Evolutionary conservation across 257 asterid genomes (phyloP).

Genomic region (Solanum rostratum): DNA sequence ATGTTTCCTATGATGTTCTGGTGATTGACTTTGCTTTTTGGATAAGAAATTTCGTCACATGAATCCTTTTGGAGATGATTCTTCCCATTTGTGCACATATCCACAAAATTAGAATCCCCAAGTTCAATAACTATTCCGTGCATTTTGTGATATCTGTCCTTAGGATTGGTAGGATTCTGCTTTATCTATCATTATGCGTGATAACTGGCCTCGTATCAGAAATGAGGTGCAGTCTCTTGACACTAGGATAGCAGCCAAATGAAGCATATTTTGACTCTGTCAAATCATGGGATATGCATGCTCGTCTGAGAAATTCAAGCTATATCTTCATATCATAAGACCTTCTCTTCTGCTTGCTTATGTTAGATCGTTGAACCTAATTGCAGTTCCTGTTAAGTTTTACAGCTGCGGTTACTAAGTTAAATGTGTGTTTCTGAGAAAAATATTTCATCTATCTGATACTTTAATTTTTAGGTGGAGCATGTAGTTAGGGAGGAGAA

Average conservation of each 20-base stretch:
- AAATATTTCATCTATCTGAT: background rate
- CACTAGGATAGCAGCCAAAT: background rate
- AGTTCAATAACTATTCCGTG: background rate
- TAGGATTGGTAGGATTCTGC: background rate
- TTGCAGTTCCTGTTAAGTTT: background rate
- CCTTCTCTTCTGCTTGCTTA: background rate
- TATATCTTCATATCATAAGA: background rate
- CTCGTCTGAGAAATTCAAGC: background rate
- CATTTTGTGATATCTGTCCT: background rate
- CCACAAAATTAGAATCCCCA: background rate
- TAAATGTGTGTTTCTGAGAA: background rate
- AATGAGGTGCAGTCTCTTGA: background rate
- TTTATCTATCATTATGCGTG: background rate
- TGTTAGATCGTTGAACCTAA: background rate
- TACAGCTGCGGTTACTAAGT: background rate
- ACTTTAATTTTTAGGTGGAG: conserved; percentile 56
- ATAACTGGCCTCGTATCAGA: background rate
- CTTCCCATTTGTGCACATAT: background rate
- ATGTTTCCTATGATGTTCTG: background rate
- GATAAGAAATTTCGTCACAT: background rate
- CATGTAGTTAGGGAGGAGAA: conserved; percentile 96
- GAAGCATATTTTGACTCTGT: background rate
- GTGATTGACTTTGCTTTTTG: background rate
- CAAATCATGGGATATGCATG: background rate
- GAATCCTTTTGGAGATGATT: background rate